A percentile compares a stretch with the other conserved stretches of the same genome.
Conservation (phyloP, 805 yeast genomes). For the Candida nitratophila region DNA sequence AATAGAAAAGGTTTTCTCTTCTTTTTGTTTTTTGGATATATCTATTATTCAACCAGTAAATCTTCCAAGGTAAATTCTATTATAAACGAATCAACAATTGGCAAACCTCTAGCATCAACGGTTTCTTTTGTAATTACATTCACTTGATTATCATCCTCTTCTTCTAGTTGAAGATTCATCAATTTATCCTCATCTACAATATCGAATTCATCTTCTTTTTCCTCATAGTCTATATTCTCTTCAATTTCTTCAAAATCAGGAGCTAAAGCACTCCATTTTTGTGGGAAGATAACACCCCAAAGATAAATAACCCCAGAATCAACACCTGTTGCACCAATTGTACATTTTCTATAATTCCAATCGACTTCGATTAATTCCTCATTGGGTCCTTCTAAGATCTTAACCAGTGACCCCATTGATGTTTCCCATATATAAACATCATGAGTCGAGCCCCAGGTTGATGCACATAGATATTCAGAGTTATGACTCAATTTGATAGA, state of each 20-base stretch:
- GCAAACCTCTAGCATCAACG: slow-evolving; percentile 69
- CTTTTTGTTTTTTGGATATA: not conserved
- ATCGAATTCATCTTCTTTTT: slow-evolving; percentile 89
- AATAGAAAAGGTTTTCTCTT: not conserved
- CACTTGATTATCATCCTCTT: slow-evolving; percentile 52
- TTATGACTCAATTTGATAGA: slow-evolving; percentile 65
- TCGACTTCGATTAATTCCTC: slow-evolving; percentile 83
- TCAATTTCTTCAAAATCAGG: slow-evolving; percentile 95
- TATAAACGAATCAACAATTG: slow-evolving; percentile 46
- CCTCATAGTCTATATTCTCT: slow-evolving; percentile 82
- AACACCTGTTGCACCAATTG: slow-evolving; percentile 75
- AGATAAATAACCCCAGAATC: slow-evolving; percentile 77
- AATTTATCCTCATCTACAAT: slow-evolving; percentile 61
- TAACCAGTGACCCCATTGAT: slow-evolving; percentile 74
- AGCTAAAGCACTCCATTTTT: slow-evolving; percentile 93
- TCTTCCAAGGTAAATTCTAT: slow-evolving; percentile 28
- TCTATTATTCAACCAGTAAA: too few species aligned
- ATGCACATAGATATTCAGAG: slow-evolving; percentile 81
- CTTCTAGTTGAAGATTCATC: slow-evolving; percentile 51
- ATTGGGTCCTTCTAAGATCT: slow-evolving; percentile 84
- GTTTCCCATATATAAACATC: slow-evolving; percentile 94
- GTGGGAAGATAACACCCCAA: slow-evolving; percentile 80
- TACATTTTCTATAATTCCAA: slow-evolving; percentile 75
- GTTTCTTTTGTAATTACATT: slow-evolving; percentile 62
- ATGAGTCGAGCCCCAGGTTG: slow-evolving; percentile 82